Evolutionary conservation across 805 yeast species (phyloP).

Genomic region (Yarrowia bubula): DNA sequence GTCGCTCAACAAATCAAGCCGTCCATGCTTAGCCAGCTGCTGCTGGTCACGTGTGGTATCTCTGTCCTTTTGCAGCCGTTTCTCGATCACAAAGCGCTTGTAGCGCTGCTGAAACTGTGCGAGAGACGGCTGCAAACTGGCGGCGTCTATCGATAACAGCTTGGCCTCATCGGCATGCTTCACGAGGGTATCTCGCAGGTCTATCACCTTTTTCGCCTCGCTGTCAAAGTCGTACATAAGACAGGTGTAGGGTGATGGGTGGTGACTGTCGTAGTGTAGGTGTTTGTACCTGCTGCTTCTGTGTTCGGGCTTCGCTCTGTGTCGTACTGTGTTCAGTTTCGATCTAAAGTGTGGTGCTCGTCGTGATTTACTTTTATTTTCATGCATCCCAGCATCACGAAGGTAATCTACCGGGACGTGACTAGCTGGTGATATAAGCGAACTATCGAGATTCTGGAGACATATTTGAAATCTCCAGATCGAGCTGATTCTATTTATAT

Average conservation of each 20-base stretch:
- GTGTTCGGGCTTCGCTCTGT: not conserved
- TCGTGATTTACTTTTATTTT: no score
- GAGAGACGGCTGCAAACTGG: conserved; percentile 18
- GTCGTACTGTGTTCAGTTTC: not conserved
- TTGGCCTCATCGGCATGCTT: conserved; percentile 28
- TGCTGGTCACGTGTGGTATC: not conserved
- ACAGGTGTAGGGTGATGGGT: not conserved
- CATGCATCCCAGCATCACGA: no score
- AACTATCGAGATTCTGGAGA: no score
- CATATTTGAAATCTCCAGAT: no score
- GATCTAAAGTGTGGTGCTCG: no score
- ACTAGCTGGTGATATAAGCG: no score
- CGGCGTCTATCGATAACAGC: conserved; percentile 23
- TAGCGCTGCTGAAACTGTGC: conserved; percentile 25
- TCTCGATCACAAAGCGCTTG: conserved; percentile 27
- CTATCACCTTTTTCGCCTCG: conserved; percentile 29
- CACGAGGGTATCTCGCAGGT: conserved; percentile 28
- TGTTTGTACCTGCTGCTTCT: not conserved
- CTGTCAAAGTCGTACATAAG: conserved; percentile 26
- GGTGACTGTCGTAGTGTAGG: not conserved
- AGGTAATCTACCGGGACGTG: no score
- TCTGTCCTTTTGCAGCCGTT: conserved; percentile 17
- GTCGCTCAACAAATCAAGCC: not conserved
- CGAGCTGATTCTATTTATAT: no score
- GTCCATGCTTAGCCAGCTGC: conserved; percentile 18